Evolutionary conservation across 176 grass and related monocot genomes (phyloP).

Genomic region (Hyparrhenia diplandra): DNA sequence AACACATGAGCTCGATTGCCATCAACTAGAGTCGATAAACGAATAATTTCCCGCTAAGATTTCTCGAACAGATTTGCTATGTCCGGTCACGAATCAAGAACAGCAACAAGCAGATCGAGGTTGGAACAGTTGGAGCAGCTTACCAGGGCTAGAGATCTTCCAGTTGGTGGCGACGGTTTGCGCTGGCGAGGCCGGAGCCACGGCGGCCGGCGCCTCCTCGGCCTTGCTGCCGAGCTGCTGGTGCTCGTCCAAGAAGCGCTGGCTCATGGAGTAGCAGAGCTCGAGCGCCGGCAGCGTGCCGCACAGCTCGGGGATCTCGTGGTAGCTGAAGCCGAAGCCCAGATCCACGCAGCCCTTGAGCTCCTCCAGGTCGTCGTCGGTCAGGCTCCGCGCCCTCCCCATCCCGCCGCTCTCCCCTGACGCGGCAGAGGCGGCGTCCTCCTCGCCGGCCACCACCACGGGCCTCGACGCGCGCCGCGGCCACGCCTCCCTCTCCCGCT

Average conservation of each 20-base stretch:
- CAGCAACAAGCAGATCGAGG: background rate
- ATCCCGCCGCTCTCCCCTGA: background rate
- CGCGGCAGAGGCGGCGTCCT: background rate
- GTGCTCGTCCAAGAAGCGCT: constrained; percentile 36
- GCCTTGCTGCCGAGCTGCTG: background rate
- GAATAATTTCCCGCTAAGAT: background rate
- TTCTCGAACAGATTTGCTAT: background rate
- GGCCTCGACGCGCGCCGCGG: constrained; percentile 14
- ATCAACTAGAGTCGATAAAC: background rate
- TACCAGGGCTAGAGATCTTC: constrained; percentile 52
- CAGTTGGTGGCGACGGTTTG: constrained; percentile 35
- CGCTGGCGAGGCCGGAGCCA: background rate
- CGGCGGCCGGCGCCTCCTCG: background rate
- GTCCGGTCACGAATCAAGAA: background rate
- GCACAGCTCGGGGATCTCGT: constrained; percentile 57
- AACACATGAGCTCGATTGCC: background rate
- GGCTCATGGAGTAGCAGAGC: constrained; percentile 62
- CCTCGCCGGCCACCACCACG: constrained; percentile 17
- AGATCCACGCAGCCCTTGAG: constrained; percentile 57
- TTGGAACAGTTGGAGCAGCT: background rate
- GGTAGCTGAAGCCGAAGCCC: constrained; percentile 51
- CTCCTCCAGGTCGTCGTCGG: constrained; percentile 51
- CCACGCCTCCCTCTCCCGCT: constrained; percentile 6
- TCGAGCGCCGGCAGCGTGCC: constrained; percentile 47
- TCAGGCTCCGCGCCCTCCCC: constrained; percentile 38